Evolutionary conservation across 1,284 basidiomycete genomes (phyloP), one percentile per base, ranked within the genome.

Genomic region (Trichosporon sp.): DNA sequence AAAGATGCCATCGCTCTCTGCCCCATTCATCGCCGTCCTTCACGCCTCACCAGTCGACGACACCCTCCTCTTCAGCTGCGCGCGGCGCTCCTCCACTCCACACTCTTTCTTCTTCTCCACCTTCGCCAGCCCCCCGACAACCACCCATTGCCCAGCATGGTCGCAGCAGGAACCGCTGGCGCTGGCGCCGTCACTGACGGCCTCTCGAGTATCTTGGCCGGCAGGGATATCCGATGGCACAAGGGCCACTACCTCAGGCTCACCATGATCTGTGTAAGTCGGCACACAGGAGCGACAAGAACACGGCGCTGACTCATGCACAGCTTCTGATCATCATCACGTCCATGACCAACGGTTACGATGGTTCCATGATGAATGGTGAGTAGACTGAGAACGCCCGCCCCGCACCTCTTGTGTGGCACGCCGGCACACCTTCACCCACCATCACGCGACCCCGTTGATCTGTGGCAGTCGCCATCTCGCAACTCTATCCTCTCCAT

Each of bases 141-240:
- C 26, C 4, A n/a, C 14, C 16, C 32, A 7, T 61, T 11, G 32
- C 14, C 26, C 56, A 46, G 14, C 19, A 65, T 65, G 64, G 64
- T 71, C 51, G 70, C 67, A 16, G 70, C 63, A 26, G 67, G 46
- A 43, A 63, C 66, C 40, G 66, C 56, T 19, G 35, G 46, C 8
- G 66, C 66, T 46, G 35, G 43, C 43, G 40, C 66, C 35, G n/a
- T 40, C 37, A 48, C 32, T 48, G 63, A 67, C 8, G 70, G 54
- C 48, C 65, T 74, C n/a, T 7, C 37, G 8, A 32, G 38, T 11
- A 31, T 74, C 31, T 68, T 75, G 8, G 73, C 65, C 5, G 76
- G 77, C n/a, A 73, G 79, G 40, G 75, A 78, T 65, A 78, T 75
- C 8, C 69, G 76, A 40, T 80, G 77, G 77, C 79, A 78, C 73